Evolutionary conservation across 345 rosid genomes (phyloP).

Genomic region (Brassica incana): DNA sequence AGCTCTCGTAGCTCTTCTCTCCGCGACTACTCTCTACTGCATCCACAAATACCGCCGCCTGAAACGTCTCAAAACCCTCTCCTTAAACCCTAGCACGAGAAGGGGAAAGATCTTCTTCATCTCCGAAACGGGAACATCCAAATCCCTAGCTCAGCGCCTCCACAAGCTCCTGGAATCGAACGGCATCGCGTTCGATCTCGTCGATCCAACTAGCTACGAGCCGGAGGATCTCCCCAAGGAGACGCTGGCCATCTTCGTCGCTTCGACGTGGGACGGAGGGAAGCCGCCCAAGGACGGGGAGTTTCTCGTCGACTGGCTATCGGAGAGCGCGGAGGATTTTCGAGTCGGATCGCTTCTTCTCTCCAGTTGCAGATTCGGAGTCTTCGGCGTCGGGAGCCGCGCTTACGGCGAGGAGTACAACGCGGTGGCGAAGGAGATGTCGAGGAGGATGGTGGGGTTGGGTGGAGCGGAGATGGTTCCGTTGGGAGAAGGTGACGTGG

Average conservation of each 20-base stretch:
- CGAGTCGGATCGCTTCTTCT: constrained; percentile 80
- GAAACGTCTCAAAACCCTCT: constrained; percentile 42
- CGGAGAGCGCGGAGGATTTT: constrained; percentile 86
- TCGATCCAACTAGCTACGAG: constrained; percentile 74
- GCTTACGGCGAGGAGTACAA: constrained; percentile 69
- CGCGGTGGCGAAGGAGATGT: constrained; percentile 71
- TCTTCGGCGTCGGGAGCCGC: constrained; percentile 85
- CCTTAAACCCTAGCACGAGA: constrained; percentile 32
- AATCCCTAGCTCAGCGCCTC: constrained; percentile 66
- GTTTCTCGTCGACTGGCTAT: constrained; percentile 72
- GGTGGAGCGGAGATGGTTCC: constrained; percentile 72
- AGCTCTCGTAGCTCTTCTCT: constrained; percentile 73
- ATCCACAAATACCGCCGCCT: constrained; percentile 79
- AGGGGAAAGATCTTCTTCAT: constrained; percentile 74
- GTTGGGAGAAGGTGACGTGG: constrained; percentile 76
- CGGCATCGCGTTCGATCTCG: constrained; percentile 59
- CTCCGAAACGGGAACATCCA: constrained; percentile 85
- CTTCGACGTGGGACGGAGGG: constrained; percentile 92
- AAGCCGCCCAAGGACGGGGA: constrained; percentile 63
- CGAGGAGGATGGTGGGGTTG: constrained; percentile 60
- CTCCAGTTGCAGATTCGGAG: constrained; percentile 65
- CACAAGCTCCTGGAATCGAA: constrained; percentile 43
- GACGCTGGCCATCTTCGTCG: constrained; percentile 53
- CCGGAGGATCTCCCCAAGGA: constrained; percentile 90
- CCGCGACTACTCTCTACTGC: constrained; percentile 80